Base-by-base conservation (phyloP, 108 stramenopile genomes). In the Aurantiochytrium sp. region DNA sequence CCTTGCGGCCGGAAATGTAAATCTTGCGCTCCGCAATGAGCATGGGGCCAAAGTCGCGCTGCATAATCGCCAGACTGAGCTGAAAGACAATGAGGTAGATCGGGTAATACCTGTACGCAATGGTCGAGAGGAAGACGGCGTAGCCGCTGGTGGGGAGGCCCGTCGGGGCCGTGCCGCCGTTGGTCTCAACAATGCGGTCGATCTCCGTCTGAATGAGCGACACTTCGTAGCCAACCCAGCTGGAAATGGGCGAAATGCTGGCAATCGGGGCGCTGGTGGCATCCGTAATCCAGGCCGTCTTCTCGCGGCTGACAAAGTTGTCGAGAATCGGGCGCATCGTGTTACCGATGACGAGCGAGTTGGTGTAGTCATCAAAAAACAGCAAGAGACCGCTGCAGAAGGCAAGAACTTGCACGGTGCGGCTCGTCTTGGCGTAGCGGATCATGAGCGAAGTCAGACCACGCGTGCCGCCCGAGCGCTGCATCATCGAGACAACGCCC, bases 21-120 rank as follows among this genome's bases (percentile, higher is more conserved):
- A 90, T 92, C 51, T 90, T 83, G 25, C 95, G 90, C 83, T 96
- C 95, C 5, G 95, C 94, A 58, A 95, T 72, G 8, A 95, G 89
- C 95, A 96, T 95, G 14, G 95, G 93, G 25, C 95, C 95, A 51
- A 92, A 92, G 71, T 95, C 95, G 42, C 95, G 92, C 19, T 87
- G 89, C 72, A 90, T 53, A 12, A 91, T 4, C 49, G 91, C 90
- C n/a, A 88, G 44, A 2, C 87, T 44, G 23, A 91, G 87, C 58
- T 92, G 88, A 44, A 92, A 72, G 53, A 92, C 49, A 18, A 93
- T 72, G 91, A 92, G 89, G 57, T 72, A 92, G 5, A 92, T 90
- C 57, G 91, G 90, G 60, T 94, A 95, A 87, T 93, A 95, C 19
- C 94, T 90, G 89, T 94, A 95, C n/a, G 88, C 88, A 69, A 95